These are phyloP conservation scores for Saksenaea vasiformis DNA, from an alignment of 371 early-diverging fungal species.

Conservation along the genomic window DNA sequence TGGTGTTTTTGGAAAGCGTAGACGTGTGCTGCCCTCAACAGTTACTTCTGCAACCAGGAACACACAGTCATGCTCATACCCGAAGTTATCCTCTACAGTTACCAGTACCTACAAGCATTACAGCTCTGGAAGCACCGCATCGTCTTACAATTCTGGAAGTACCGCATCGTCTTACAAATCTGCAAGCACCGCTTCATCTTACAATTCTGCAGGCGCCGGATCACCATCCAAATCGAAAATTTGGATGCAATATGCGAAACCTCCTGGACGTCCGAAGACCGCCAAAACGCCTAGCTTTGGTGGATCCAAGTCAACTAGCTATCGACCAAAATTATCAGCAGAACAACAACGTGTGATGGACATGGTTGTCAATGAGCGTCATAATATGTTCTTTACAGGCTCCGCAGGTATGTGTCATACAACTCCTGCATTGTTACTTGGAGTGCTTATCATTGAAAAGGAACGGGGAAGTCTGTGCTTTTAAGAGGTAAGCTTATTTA, in stretches of 20 bases:
- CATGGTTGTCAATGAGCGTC: constrained; percentile 54
- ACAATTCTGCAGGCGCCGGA: background rate
- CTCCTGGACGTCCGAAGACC: background rate
- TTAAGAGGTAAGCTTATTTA: constrained; percentile 44
- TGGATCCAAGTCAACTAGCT: background rate
- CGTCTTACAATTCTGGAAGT: too few relatives aligned
- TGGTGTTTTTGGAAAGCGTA: background rate
- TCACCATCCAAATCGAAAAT: background rate
- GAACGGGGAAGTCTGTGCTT: constrained; percentile 79
- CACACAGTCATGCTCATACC: background rate
- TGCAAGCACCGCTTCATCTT: too few relatives aligned
- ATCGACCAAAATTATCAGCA: constrained; percentile 39
- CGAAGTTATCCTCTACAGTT: background rate
- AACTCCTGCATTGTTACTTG: background rate
- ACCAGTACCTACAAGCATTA: background rate
- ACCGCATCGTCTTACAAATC: background rate
- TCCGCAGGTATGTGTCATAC: constrained; percentile 61
- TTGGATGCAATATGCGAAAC: background rate
- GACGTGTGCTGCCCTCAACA: background rate
- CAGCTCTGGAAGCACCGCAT: too few relatives aligned
- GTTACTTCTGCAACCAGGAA: background rate
- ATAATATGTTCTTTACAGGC: constrained; percentile 80
- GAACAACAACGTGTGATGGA: constrained; percentile 65
- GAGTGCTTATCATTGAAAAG: constrained; percentile 19
- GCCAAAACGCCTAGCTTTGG: background rate